These are phyloP conservation scores for Pisolithus orientalis DNA, from an alignment of 768 basidiomycete genomes.

Conservation along the genomic window DNA sequence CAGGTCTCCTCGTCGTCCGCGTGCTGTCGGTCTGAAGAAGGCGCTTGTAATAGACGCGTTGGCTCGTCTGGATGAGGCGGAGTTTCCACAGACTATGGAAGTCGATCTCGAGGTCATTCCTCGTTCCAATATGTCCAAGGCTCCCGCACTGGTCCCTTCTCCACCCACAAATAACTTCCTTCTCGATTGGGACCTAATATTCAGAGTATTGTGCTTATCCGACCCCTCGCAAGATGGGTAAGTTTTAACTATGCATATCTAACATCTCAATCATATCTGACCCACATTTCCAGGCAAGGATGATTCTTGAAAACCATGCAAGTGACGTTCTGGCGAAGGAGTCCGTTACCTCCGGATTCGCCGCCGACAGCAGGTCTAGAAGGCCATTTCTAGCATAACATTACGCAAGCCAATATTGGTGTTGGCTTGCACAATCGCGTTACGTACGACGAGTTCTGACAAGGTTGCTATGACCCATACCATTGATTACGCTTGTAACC, in stretches of 20 bases:
- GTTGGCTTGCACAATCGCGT: too few species aligned
- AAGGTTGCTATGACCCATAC: too few species aligned
- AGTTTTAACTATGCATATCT: background rate
- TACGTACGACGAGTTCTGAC: too few species aligned
- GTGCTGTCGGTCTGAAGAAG: slow-evolving; percentile 6
- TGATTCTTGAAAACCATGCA: background rate
- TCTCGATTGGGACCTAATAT: slow-evolving; percentile 27
- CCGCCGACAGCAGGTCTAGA: too few species aligned
- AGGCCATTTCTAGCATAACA: too few species aligned
- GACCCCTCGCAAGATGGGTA: background rate
- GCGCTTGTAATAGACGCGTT: slow-evolving; percentile 16
- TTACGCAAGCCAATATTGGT: too few species aligned
- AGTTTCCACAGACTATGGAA: slow-evolving; percentile 3
- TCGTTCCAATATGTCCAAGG: background rate
- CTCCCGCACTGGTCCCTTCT: slow-evolving; percentile 1
- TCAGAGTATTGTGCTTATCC: slow-evolving; percentile 18
- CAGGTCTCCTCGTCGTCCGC: slow-evolving; percentile 14
- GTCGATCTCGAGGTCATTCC: slow-evolving; percentile 3
- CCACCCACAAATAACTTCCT: slow-evolving; percentile 14
- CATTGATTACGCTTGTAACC: too few species aligned
- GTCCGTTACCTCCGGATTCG: too few species aligned
- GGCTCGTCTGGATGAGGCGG: background rate
- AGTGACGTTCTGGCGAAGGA: too few species aligned
- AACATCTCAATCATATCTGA: background rate
- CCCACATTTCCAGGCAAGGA: background rate